Base-by-base conservation (phyloP, 495 filamentous ascomycete species). In the Podospora pseudoanserina region DNA sequence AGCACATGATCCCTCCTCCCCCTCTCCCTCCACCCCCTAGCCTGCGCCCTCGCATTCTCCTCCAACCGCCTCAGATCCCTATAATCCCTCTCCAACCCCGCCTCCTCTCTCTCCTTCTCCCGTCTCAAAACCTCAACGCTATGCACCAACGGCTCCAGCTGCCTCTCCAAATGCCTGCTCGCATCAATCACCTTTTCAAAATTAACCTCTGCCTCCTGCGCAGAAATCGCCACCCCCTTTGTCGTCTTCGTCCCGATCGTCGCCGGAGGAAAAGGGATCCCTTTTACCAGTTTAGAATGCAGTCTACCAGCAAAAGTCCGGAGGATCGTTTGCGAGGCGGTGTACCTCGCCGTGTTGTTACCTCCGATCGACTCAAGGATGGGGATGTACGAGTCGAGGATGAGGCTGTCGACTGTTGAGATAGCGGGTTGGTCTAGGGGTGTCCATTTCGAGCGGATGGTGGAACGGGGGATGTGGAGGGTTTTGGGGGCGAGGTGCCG, bases 381-480 rank as follows among this genome's bases (percentile, higher is more conserved):
- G 2, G 81, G 77, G 4, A 73, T 77, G 20, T 75, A 73, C 58
- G 77, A 73, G 54, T 79, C 75, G n/a, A 76, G 62, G 18, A 84
- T 70, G 62, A 83, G 76, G 20, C 61, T 53, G n/a, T 78, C 68
- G 18, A 83, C 71, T 60, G 75, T 77, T 19, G 71, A 58, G 61
- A 84, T 67, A 58, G 82, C 77, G 16, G 77, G 70, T 0, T 69
- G 59, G 6, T 79, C 76, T 19, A 84, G 79, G 7, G 79, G 67
- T 13, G 72, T 71, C 82, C 82, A 84, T 66, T 82, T 83, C n/a
- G 79, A 69, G 27, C 78, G 67, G 69, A 84, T 80, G 58, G 78
- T 75, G 13, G 81, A 70, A 26, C 75, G 80, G 18, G 79, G 75
- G 20, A 84, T 76, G 16, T 74, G 73, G 55, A 76, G 80, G 6